These are phyloP conservation scores for Gentiana dahurica DNA, from an alignment of 257 asterid genomes.

Conservation along the genomic window DNA sequence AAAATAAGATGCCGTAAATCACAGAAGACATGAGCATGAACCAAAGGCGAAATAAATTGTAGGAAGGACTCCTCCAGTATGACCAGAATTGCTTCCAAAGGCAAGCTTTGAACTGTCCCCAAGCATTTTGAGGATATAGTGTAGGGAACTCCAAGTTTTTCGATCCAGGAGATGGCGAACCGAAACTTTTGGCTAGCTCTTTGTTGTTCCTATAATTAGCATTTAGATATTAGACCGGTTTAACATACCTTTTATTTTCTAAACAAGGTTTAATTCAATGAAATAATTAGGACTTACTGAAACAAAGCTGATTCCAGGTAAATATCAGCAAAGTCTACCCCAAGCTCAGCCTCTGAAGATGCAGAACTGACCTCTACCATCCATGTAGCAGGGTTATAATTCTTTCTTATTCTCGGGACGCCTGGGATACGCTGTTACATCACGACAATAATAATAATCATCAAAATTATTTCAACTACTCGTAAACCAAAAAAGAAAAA, in stretches of 20 bases:
- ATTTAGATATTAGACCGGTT: not conserved
- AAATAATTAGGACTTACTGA: constrained; percentile 10
- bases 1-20: constrained; percentile 1
- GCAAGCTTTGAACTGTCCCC: constrained; percentile 10
- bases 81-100: constrained; percentile 13
- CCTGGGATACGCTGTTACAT: constrained; percentile 4
- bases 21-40: constrained; percentile 7
- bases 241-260: no score
- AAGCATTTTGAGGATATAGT: constrained; percentile 4
- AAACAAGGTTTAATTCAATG: no score
- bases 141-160: constrained; percentile 3
- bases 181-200: constrained; percentile 5
- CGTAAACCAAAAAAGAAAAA: not conserved
- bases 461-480: not conserved
- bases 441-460: not conserved
- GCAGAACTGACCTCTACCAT: constrained; percentile 15
- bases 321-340: constrained; percentile 15
- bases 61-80: constrained; percentile 18
- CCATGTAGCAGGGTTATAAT: constrained; percentile 19
- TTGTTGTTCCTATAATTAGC: constrained; percentile 2
- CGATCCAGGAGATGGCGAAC: constrained; percentile 7
- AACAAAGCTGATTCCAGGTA: constrained; percentile 11
- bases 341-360: constrained; percentile 18
- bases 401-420: constrained; percentile 9
- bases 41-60: constrained; percentile 3